Evolutionary conservation across 192 early-diverging fungal genomes (phyloP), one percentile per base, ranked within the genome.

Genomic region (Cetraspora pellucida): DNA sequence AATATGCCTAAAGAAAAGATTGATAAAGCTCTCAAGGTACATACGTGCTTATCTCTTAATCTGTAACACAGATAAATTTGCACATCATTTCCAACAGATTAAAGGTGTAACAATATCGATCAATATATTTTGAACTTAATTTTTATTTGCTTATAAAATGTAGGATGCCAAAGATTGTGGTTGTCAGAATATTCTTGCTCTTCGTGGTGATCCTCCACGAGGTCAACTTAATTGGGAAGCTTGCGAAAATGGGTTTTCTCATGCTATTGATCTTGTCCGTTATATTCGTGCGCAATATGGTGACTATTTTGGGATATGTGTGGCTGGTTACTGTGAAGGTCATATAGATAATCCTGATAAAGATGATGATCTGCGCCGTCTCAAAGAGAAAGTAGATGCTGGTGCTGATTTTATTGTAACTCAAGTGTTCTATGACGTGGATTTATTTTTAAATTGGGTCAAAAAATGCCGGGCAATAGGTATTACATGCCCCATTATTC

Each of bases 251-350:
- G 94, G 92, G 10, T 96, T 99, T 81, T 73, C 83, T 11, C 85
- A 98, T 74, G 96, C 96, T 28, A 85, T 81, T 0, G 96, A 99
- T 79, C 83, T 99, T 44, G 96, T 99, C 10, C 85, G 85, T 70
- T 97, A 99, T 77, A 96, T 99, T 72, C 89, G 95, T 25, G 73
- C 87, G 46, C 67, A 91, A 68, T 94, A 97, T 77, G 94, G 93
- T 7, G 94, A 97, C 81, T 94, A 94, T 78, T 99, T 99, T 80
- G 94, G 95, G 71, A 94, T 99, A 65, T 96, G 92, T 68, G 98
- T 99, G n/a, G 98, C 98, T 3, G 97, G 94, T 31, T 96, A 98
- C 82, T 95, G 95, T 19, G 98, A 99, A 83, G 95, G 94, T 28
- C 96, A 97, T 85, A 77, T 89, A 30, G 94, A 96, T 77, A 93